Evolutionary conservation across 1,139 yeast genomes (phyloP), one percentile per base, ranked within the genome.

Genomic region (Zygosaccharomyces sapae): DNA sequence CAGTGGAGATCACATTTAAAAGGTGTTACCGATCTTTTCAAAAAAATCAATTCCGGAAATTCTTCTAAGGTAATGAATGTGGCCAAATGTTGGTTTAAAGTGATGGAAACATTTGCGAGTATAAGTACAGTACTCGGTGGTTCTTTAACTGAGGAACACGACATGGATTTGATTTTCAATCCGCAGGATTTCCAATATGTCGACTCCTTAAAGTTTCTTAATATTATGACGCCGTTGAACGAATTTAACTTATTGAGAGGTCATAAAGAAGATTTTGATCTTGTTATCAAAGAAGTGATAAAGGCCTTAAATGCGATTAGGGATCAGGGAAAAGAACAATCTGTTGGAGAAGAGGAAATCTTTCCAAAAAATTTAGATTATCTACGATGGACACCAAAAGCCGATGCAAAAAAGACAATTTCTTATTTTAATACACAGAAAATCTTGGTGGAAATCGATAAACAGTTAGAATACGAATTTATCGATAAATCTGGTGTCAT

Each of bases 1-100:
- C 80, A 80, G 55, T 85, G 92, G 94, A 70, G 92, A 52, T 83
- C 89, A 0, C 92, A 85, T 68, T 68, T 85, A 43, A 73, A 77
- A 55, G 90, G 90, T 22, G 92, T 89, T 1, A 83, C 83, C 52
- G 87, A 83, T 54, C 66, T 85, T 20, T 67, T 81, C 40, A 68
- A 83, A 47, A 81, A 80, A 53, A 72, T 77, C 33, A 68, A 69
- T 33, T 55, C 64, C 1, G 68, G 67, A 27, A 64, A 56, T 18
- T 65, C 71, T 9, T 68, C 74, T 5, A 73, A 72, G 46, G 74
- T 73, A 0, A 63, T 83, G 45, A 75, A 83, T 20, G 77, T 83
- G 48, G 84, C 90, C 57, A 79, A 82, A 52, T 72, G 75, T 45
- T 84, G 92, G 92, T 81, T 79, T 55, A 74, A 77, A 27, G 76